Evolutionary conservation across 73 alveolate genomes (phyloP), one percentile per base, ranked within the genome.

Genomic region (Durusdinium trenchii): DNA sequence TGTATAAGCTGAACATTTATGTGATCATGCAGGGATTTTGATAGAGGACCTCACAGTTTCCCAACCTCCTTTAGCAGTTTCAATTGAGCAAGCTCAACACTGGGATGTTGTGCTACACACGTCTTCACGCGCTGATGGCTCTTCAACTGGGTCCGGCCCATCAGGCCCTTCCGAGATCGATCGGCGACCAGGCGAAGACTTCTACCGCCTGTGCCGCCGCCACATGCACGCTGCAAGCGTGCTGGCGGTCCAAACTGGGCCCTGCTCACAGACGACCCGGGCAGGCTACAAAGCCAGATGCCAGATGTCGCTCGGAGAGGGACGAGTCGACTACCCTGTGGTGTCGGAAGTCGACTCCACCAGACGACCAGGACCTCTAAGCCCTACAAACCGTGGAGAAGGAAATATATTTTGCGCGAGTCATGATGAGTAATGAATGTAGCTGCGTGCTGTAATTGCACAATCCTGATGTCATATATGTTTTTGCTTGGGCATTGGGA

Each of bases 161-260:
- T n/a, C n/a, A n/a, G n/a, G n/a, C 69, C 12, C 69, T 57, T 23
- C 69, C 69, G 32, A 23, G 23, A 57, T 16, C 69, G 32, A 16
- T 10, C 7, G 42, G 6, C 40, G 14, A 26, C 90, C 6, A 86
- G 95, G 95, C 45, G 43, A 42, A 0, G 96, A 67, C 30, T 89
- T 89, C 96, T 89, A 89, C 86, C 71, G 69, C 38, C 86, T 89
- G 9, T 89, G 96, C 76, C 96, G 96, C 30, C 28, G 54, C 32
- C 96, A 89, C 48, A 89, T 89, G 96, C 96, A 89, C 12, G 73
- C 61, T 18, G 16, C 61, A 30, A 89, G 96, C 75, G 40, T 23
- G 86, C 28, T 48, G 71, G 67, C 73, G 30, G 69, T 73, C 23
- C 96, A 89, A 51, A 89, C 73, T 28, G 96, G 96, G 48, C 96